A percentile compares a stretch with the other conserved stretches of the same genome.
Conservation (phyloP, 805 yeast genomes). For the Brettanomyces anomalus region DNA sequence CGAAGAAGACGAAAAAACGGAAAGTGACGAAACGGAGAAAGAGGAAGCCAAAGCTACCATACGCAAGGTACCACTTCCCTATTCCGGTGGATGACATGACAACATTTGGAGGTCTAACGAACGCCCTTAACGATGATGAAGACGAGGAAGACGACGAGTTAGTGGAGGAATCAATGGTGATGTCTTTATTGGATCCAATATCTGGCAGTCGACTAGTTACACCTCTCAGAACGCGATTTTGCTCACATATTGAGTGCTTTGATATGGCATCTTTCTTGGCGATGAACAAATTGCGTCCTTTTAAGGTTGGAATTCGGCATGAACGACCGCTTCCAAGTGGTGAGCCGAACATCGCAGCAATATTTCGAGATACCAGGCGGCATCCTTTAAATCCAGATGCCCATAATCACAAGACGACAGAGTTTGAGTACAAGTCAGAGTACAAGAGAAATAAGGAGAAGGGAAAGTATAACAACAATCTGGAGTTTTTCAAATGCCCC, state of each 20-base stretch:
- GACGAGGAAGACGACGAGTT: slow-evolving; percentile 16
- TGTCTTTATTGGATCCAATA: slow-evolving; percentile 26
- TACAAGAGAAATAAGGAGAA: slow-evolving; percentile 12
- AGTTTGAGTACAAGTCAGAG: slow-evolving; percentile 16
- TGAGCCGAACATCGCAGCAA: slow-evolving; percentile 12
- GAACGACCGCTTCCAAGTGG: slow-evolving; percentile 9
- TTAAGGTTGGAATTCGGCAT: slow-evolving; percentile 16
- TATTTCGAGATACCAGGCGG: slow-evolving; percentile 21
- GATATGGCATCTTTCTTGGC: slow-evolving; percentile 23
- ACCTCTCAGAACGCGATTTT: slow-evolving; percentile 23
- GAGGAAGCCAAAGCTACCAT: slow-evolving; percentile 4
- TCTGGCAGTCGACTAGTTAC: slow-evolving; percentile 21
- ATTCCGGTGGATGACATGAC: slow-evolving; percentile 14
- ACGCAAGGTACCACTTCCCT: slow-evolving; percentile 8
- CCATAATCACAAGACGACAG: slow-evolving; percentile 16
- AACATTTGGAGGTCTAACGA: slow-evolving; percentile 13
- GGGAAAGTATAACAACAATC: slow-evolving; percentile 15
- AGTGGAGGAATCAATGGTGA: slow-evolving; percentile 18
- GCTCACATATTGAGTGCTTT: slow-evolving; percentile 29
- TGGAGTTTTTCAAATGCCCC: slow-evolving; percentile 26
- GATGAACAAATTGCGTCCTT: slow-evolving; percentile 21
- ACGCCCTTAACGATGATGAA: slow-evolving; percentile 6
- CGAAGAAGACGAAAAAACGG: not conserved
- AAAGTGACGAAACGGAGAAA: slow-evolving; percentile 3
- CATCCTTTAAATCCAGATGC: slow-evolving; percentile 10